A percentile compares a stretch with the other conserved stretches of the same genome.
Conservation (phyloP, 1,284 basidiomycete species). For the Paramarasmius palmivorus region DNA sequence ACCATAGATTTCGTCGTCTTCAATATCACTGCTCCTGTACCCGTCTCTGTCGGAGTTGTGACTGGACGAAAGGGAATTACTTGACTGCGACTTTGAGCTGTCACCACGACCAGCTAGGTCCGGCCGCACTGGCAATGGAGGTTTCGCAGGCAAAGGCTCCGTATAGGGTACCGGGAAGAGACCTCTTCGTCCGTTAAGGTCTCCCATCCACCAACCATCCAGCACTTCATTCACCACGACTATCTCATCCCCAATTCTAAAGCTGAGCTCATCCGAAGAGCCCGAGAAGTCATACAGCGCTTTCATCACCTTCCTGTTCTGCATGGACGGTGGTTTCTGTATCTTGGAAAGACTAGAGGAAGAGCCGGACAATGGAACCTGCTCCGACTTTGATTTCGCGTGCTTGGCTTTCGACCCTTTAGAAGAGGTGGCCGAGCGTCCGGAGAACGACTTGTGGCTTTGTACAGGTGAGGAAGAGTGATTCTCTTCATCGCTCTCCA, state of each 20-base stretch:
- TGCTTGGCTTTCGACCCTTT: conserved; percentile 1
- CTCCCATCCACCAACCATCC: conserved; percentile 86
- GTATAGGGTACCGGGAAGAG: conserved; percentile 79
- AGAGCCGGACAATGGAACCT: neutral
- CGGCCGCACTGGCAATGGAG: conserved; percentile 29
- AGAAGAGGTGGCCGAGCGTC: conserved; percentile 5
- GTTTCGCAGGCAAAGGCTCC: conserved; percentile 43
- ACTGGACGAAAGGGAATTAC: conserved; percentile 10
- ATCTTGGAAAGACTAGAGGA: conserved; percentile 19
- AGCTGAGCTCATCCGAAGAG: conserved; percentile 73
- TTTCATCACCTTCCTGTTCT: conserved; percentile 61
- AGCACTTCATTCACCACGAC: conserved; percentile 73
- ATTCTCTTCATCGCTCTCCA: conserved; percentile 28
- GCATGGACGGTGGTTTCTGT: conserved; percentile 43
- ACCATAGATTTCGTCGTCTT: conserved; percentile 40
- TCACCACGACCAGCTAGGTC: conserved; percentile 19
- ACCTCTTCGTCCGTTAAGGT: conserved; percentile 65
- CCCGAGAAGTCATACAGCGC: conserved; percentile 76
- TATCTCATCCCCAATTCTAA: conserved; percentile 74
- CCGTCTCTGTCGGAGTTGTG: conserved; percentile 39
- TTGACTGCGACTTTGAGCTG: conserved; percentile 13
- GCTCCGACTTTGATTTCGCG: conserved; percentile 21
- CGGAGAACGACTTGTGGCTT: conserved; percentile 14
- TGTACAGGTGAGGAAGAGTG: conserved; percentile 21
- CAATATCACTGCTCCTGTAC: conserved; percentile 34